phyloP scores from a whole-genome alignment of 108 stramenopile genomes.

The Skeletonema menzelii region DNA sequence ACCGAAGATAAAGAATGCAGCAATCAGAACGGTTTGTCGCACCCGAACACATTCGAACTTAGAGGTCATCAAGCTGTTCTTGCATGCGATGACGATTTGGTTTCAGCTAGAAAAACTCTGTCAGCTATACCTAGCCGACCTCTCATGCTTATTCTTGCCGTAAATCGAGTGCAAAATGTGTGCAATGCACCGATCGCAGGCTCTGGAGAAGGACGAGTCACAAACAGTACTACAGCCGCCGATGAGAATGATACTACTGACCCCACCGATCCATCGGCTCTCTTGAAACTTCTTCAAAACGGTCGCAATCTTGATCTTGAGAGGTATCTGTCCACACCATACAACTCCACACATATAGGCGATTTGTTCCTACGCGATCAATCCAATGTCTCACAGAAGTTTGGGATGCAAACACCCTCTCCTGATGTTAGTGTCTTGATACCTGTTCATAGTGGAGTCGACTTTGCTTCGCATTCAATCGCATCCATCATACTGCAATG shows the following conservation, averaged over 20 bases:
- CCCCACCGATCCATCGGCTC: conserved; percentile 10
- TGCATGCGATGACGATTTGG: neutral
- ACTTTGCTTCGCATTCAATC: conserved; percentile 35
- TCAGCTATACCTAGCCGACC: conserved; percentile 30
- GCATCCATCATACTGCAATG: conserved; percentile 37
- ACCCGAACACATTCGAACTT: conserved; percentile 47
- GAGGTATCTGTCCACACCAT: conserved; percentile 20
- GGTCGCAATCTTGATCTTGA: conserved; percentile 18
- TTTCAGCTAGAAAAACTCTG: neutral
- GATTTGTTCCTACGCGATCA: conserved; percentile 21
- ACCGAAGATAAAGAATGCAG: conserved; percentile 1
- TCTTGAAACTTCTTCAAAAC: conserved; percentile 22
- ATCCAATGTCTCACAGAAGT: neutral
- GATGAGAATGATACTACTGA: conserved; percentile 2
- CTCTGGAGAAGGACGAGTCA: neutral
- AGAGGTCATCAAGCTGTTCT: conserved; percentile 16
- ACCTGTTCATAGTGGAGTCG: conserved; percentile 40
- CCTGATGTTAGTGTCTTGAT: conserved; percentile 39
- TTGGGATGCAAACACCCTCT: neutral
- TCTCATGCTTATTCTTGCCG: conserved; percentile 28
- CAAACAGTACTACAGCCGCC: neutral
- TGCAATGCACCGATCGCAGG: conserved; percentile 44
- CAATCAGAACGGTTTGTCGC: conserved; percentile 8
- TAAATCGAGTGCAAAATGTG: conserved; percentile 52
- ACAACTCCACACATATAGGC: conserved; percentile 49